Conservation (phyloP, 805 yeast genomes). For the Blastobotrys americana region DNA sequence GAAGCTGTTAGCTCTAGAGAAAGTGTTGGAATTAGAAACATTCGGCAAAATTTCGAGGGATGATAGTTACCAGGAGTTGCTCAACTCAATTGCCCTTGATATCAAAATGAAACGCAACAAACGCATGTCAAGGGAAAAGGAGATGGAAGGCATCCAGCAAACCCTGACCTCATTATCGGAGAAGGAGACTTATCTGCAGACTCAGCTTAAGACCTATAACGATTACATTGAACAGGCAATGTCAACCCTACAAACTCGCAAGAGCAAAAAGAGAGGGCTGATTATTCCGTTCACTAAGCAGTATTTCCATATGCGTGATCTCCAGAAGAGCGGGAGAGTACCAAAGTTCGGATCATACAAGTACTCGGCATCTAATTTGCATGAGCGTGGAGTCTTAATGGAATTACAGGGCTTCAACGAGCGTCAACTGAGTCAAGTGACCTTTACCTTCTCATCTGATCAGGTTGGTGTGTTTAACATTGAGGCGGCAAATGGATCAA, state of each 20-base stretch:
- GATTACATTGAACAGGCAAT: conserved; percentile 45
- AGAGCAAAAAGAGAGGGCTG: conserved; percentile 24
- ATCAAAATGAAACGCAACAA: conserved; percentile 52
- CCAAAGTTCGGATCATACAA: conserved; percentile 74
- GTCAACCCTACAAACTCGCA: conserved; percentile 40
- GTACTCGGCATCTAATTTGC: conserved; percentile 65
- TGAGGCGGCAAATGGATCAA: conserved; percentile 62
- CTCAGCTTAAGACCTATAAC: conserved; percentile 38
- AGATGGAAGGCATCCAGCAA: conserved; percentile 38
- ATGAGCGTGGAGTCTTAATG: conserved; percentile 62
- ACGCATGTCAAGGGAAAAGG: conserved; percentile 40
- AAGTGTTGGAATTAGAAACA: conserved; percentile 66
- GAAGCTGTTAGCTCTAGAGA: conserved; percentile 67
- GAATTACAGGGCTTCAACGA: conserved; percentile 48
- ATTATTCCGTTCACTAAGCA: conserved; percentile 58
- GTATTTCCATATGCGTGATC: conserved; percentile 64
- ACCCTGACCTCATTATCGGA: conserved; percentile 41
- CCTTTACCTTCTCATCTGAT: conserved; percentile 70
- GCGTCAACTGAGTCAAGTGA: conserved; percentile 54
- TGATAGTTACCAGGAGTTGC: conserved; percentile 66
- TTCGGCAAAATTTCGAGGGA: conserved; percentile 56
- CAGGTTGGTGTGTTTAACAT: conserved; percentile 63
- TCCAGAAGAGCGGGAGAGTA: conserved; percentile 56
- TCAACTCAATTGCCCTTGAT: conserved; percentile 80
- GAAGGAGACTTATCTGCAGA: conserved; percentile 39